Evolutionary conservation across 2,329 filamentous ascomycete species (phyloP).

Genomic region (Blastomyces percursus): DNA sequence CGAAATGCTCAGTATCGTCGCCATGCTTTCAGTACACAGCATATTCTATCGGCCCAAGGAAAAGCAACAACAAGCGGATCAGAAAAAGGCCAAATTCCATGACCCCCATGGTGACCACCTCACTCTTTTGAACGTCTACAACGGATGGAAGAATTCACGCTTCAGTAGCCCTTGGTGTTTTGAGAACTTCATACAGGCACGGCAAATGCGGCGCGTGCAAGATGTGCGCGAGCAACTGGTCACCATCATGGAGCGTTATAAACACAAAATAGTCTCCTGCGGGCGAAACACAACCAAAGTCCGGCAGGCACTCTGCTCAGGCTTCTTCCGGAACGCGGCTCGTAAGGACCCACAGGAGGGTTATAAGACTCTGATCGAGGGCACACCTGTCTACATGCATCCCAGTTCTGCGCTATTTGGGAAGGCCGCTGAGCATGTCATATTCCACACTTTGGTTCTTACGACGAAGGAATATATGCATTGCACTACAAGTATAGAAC

Average conservation of each 20-base stretch:
- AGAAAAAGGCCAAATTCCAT: slow-evolving; percentile 97
- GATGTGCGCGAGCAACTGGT: slow-evolving; percentile 88
- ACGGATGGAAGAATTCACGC: slow-evolving; percentile 80
- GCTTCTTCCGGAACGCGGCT: slow-evolving; percentile 92
- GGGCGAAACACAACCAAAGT: slow-evolving; percentile 80
- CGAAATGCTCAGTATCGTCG: slow-evolving; percentile 86
- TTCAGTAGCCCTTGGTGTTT: slow-evolving; percentile 87
- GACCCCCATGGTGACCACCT: slow-evolving; percentile 90
- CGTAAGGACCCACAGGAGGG: slow-evolving; percentile 94
- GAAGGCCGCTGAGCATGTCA: slow-evolving; percentile 91
- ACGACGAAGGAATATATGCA: slow-evolving; percentile 94
- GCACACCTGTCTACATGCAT: slow-evolving; percentile 90
- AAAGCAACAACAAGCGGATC: slow-evolving; percentile 90
- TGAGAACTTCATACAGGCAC: slow-evolving; percentile 93
- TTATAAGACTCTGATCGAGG: slow-evolving; percentile 94
- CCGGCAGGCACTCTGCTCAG: slow-evolving; percentile 75
- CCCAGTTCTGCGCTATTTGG: slow-evolving; percentile 86
- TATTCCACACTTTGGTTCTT: slow-evolving; percentile 58
- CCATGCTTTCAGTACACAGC: slow-evolving; percentile 77
- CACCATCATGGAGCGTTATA: slow-evolving; percentile 88
- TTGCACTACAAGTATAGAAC: slow-evolving; percentile 82
- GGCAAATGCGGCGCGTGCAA: slow-evolving; percentile 76
- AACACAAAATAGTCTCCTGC: slow-evolving; percentile 70
- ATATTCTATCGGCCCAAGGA: slow-evolving; percentile 96
- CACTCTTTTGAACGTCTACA: slow-evolving; percentile 92